A percentile compares a stretch with the other conserved stretches of the same genome.
phyloP scores from a whole-genome alignment of 495 filamentous ascomycete species.

The Astrothelium macrocarpum region DNA sequence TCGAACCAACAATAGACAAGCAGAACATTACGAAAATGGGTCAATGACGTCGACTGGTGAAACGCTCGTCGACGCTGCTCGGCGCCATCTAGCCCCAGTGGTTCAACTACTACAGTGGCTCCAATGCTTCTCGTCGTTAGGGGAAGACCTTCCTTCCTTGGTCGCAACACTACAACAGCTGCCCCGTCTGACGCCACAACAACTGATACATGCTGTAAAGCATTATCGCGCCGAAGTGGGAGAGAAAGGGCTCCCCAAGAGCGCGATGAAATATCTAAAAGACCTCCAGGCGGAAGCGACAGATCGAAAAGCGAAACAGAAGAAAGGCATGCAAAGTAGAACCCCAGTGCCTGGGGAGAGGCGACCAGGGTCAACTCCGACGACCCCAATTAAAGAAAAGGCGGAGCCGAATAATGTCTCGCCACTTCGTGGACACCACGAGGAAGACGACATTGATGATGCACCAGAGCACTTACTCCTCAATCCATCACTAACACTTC shows the following conservation, averaged over 20 bases:
- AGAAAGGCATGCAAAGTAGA: conserved; percentile 21
- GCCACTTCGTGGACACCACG: not conserved
- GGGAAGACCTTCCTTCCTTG: conserved; percentile 82
- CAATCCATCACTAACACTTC: conserved; percentile 85
- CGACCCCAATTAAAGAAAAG: conserved; percentile 7
- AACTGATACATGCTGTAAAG: conserved; percentile 85
- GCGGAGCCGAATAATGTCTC: not conserved
- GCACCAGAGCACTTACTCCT: conserved; percentile 62
- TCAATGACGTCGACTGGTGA: conserved; percentile 82
- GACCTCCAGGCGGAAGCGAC: conserved; percentile 64
- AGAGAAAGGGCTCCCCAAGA: conserved; percentile 80
- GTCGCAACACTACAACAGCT: conserved; percentile 81
- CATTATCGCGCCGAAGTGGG: conserved; percentile 93
- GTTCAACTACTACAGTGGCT: conserved; percentile 97
- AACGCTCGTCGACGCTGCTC: conserved; percentile 68
- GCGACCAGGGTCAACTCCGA: not conserved
- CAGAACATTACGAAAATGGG: conserved; percentile 91
- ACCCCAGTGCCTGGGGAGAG: conserved; percentile 17
- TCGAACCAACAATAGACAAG: conserved; percentile 79
- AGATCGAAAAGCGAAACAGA: conserved; percentile 44
- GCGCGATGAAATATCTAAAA: conserved; percentile 74
- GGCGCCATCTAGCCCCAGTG: conserved; percentile 75
- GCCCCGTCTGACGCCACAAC: conserved; percentile 69
- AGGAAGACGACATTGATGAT: conserved; percentile 41
- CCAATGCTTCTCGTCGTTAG: conserved; percentile 91